Percentiles rank a stretch among this genome's conserved stretches.
Evolutionary conservation across 257 asterid genomes (phyloP).

Genomic region (Anisodus tanguticus): DNA sequence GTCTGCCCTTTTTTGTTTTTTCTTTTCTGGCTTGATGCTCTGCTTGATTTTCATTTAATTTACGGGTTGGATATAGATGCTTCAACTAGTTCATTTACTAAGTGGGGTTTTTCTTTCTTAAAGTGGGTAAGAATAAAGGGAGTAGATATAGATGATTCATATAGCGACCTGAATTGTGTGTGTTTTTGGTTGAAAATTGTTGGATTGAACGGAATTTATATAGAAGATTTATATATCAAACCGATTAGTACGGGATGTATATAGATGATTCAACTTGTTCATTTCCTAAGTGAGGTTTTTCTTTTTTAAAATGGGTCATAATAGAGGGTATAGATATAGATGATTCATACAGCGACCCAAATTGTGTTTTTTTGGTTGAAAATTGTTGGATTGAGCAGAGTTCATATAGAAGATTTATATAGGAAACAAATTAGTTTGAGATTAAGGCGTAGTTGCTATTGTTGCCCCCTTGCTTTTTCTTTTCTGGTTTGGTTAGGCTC

Average conservation of each 20-base stretch:
- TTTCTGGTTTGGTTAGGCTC: not conserved
- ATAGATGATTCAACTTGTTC: slow-evolving; percentile 20
- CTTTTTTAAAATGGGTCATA: not conserved
- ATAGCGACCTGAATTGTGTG: not conserved
- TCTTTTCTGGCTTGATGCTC: slow-evolving; percentile 17
- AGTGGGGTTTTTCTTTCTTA: not conserved
- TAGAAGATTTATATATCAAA: not conserved
- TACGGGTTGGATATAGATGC: slow-evolving; percentile 10
- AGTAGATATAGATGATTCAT: not conserved
- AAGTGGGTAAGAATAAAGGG: not conserved
- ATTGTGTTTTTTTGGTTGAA: not conserved
- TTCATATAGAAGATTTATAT: not conserved
- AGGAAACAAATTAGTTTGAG: not conserved
- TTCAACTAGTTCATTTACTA: not conserved
- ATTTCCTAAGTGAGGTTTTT: not conserved
- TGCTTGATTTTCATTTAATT: not conserved
- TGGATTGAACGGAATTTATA: not conserved
- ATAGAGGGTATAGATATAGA: not conserved
- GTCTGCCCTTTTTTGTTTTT: not conserved
- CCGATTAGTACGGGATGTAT: not conserved
- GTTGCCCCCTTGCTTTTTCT: not conserved
- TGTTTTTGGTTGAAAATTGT: not conserved
- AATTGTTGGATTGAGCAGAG: not conserved
- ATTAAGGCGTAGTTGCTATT: not conserved
- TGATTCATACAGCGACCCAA: not conserved